A percentile compares a stretch with the other conserved stretches of the same genome.
Conservation (phyloP, 1,284 basidiomycete genomes). For the Jaminaea rosea region DNA sequence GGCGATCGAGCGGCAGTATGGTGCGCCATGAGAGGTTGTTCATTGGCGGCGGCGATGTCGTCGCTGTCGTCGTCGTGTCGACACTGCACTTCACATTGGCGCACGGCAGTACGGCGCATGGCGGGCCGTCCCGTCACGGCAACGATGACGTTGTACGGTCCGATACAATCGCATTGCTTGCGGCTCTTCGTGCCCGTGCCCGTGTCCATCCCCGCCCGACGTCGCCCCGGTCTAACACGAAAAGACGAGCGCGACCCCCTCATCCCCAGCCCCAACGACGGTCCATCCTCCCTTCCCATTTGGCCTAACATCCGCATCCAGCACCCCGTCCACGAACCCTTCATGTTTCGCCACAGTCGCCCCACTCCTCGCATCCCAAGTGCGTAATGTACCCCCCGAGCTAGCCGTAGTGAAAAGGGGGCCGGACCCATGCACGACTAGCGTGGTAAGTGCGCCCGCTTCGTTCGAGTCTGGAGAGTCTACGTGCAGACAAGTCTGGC, state of each 20-base stretch:
- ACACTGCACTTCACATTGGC: no score
- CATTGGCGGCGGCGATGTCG: no score
- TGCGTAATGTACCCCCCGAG: constrained; percentile 70
- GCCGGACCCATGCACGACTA: constrained; percentile 63
- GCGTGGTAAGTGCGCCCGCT: constrained; percentile 14
- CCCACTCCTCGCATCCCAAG: constrained; percentile 87
- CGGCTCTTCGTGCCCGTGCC: no score
- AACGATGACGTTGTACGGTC: no score
- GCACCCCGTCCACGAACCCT: constrained; percentile 73
- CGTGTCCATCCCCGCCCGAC: no score
- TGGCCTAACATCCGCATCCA: constrained; percentile 60
- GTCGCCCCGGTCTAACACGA: neutral
- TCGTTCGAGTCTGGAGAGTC: constrained; percentile 1
- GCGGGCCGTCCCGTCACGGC: no score
- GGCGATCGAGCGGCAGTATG: no score
- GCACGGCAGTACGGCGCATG: no score
- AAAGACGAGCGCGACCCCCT: no score
- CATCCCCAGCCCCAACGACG: constrained; percentile 43
- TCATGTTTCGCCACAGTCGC: constrained; percentile 67
- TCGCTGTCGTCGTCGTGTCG: no score
- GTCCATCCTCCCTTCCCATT: constrained; percentile 45
- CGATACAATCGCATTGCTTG: no score
- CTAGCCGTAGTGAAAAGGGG: constrained; percentile 62
- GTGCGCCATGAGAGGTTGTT: no score
- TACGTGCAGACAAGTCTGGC: constrained; percentile 21